Percentiles rank a stretch among this genome's conserved stretches.
phyloP scores from a whole-genome alignment of 129 eudicot species.

The Artemisia argyi region DNA sequence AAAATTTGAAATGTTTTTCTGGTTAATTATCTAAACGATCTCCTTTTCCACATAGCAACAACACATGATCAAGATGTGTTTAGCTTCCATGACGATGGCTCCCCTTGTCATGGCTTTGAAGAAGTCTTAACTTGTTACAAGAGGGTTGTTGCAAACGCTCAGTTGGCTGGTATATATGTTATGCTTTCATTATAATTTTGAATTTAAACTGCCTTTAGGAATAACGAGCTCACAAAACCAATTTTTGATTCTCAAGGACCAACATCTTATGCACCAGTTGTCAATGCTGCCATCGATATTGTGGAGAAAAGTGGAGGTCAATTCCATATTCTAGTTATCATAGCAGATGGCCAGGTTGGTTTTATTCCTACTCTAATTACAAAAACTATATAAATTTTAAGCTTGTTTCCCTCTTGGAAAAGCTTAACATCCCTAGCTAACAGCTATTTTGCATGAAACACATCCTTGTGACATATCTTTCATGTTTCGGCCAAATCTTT shows the following conservation, averaged over 20 bases:
- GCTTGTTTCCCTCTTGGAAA: background rate
- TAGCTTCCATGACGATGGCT: constrained; percentile 63
- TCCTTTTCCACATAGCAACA: constrained; percentile 33
- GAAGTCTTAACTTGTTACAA: constrained; percentile 77
- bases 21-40: background rate
- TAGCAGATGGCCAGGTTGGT: constrained; percentile 80
- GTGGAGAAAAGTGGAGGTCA: constrained; percentile 86
- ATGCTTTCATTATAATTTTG: background rate
- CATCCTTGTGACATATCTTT: background rate
- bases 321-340: constrained; percentile 69
- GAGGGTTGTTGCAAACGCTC: constrained; percentile 46
- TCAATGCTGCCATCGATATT: constrained; percentile 66
- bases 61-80: constrained; percentile 76
- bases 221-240: background rate
- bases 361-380: constrained; percentile 18
- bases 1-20: background rate
- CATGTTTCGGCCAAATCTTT: no score
- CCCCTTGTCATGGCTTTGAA: constrained; percentile 87
- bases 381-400: background rate
- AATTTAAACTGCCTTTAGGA: background rate
- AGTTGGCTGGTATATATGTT: constrained; percentile 52
- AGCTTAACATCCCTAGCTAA: background rate
- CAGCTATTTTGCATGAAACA: background rate
- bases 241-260: constrained; percentile 50
- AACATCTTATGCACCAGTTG: constrained; percentile 73